Evolutionary conservation across 768 basidiomycete species (phyloP).

Genomic region (Pleurotus citrinopileatus): DNA sequence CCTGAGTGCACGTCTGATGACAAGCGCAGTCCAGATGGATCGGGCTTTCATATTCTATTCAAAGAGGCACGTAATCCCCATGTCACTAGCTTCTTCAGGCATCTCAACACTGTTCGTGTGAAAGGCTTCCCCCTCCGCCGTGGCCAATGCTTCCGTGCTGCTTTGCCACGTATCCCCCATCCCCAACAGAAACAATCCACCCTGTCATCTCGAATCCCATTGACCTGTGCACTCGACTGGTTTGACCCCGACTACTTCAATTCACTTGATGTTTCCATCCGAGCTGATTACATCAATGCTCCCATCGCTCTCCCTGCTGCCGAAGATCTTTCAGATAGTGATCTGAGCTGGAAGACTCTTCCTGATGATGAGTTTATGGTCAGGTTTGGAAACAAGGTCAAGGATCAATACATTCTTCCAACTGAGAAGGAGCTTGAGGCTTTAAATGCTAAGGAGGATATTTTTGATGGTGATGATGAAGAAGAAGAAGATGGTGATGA

Average conservation of each 20-base stretch:
- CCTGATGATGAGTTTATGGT: conserved; percentile 17
- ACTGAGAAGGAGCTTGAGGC: conserved; percentile 18
- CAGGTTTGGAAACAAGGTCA: conserved; percentile 20
- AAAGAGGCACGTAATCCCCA: neutral
- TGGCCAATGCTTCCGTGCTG: neutral
- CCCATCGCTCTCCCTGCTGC: conserved; percentile 16
- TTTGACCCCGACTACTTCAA: conserved; percentile 23
- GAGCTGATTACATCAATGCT: conserved; percentile 12
- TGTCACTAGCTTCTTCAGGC: neutral
- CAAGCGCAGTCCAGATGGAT: neutral
- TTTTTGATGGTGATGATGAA: conserved; percentile 9
- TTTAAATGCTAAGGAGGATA: conserved; percentile 1
- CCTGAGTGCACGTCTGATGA: conserved; percentile 1
- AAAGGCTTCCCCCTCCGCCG: neutral
- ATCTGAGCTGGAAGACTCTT: conserved; percentile 18
- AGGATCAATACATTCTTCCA: conserved; percentile 18
- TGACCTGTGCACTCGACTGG: conserved; percentile 20
- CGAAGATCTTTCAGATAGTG: conserved; percentile 7
- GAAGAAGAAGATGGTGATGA: neutral
- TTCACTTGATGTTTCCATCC: conserved; percentile 12
- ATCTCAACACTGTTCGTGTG: neutral
- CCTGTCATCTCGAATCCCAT: conserved; percentile 1
- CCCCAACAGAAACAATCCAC: neutral
- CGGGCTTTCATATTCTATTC: neutral
- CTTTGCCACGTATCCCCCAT: neutral